A percentile compares a stretch with the other conserved stretches of the same genome.
phyloP scores from a whole-genome alignment of 2,329 filamentous ascomycete genomes.

The Dendrostoma leiphaemia region DNA sequence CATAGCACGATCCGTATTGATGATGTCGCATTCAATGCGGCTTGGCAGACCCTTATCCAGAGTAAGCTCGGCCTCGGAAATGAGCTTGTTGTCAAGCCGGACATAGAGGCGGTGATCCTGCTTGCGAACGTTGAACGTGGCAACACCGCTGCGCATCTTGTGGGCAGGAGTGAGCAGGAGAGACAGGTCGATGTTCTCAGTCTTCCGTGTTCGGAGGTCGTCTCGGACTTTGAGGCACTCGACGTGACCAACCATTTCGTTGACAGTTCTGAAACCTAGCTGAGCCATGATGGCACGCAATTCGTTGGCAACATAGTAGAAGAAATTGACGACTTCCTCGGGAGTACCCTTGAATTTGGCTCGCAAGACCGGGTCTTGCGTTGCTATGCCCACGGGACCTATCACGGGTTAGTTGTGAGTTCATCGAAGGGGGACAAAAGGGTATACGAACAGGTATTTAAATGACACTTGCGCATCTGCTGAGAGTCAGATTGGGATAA shows the following conservation, averaged over 20 bases:
- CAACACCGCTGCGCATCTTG: slow-evolving; percentile 88
- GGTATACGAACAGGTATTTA: slow-evolving; percentile 5
- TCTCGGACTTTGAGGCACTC: slow-evolving; percentile 85
- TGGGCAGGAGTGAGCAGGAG: slow-evolving; percentile 94
- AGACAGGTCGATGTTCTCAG: slow-evolving; percentile 87
- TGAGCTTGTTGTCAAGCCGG: slow-evolving; percentile 94
- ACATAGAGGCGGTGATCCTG: slow-evolving; percentile 94
- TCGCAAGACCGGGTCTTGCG: slow-evolving; percentile 88
- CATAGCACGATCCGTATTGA: slow-evolving; percentile 93
- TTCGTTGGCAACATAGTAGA: slow-evolving; percentile 96
- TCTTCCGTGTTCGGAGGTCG: slow-evolving; percentile 84
- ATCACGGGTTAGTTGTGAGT: too few relatives aligned
- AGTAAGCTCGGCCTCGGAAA: slow-evolving; percentile 90
- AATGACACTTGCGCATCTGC: slow-evolving; percentile 80
- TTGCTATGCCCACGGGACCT: slow-evolving; percentile 94
- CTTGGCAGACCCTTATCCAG: slow-evolving; percentile 92
- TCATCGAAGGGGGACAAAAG: neutral
- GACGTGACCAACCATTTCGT: slow-evolving; percentile 95
- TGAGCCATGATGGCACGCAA: slow-evolving; percentile 95
- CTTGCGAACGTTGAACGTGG: slow-evolving; percentile 96
- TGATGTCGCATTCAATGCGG: slow-evolving; percentile 90
- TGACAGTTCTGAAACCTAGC: slow-evolving; percentile 90
- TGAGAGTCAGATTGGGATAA: too few relatives aligned
- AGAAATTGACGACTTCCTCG: slow-evolving; percentile 98
- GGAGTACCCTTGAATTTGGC: slow-evolving; percentile 93